A percentile compares a stretch with the other conserved stretches of the same genome.
These are phyloP conservation scores for Lodderomyces orthopsilosis DNA, from an alignment of 1,139 yeast genomes.

Conservation along the genomic window DNA sequence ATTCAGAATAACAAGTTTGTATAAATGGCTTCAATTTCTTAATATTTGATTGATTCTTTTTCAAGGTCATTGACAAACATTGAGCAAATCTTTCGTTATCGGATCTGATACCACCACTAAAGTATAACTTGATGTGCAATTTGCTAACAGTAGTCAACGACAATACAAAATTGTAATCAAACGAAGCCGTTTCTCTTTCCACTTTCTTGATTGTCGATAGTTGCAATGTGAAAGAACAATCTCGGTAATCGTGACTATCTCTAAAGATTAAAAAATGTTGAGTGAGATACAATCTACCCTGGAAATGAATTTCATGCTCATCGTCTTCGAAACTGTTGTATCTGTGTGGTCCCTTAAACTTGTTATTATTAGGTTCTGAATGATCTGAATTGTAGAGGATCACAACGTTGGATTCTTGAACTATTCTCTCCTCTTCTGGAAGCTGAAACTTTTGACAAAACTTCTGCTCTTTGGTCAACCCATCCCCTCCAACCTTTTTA, in stretches of 20 bases:
- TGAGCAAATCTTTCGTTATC: constrained; percentile 81
- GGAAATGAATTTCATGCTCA: constrained; percentile 22
- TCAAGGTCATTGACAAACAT: constrained; percentile 58
- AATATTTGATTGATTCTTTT: constrained; percentile 63
- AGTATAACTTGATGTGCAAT: constrained; percentile 60
- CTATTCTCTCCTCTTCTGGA: constrained; percentile 66
- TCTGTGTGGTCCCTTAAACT: neutral
- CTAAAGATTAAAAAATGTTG: constrained; percentile 73
- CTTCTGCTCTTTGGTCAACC: constrained; percentile 60
- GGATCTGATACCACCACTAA: constrained; percentile 80
- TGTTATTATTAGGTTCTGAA: neutral
- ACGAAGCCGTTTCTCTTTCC: constrained; percentile 46
- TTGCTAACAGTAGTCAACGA: constrained; percentile 70
- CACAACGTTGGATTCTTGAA: constrained; percentile 71
- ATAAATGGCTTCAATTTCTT: constrained; percentile 63
- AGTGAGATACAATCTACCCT: constrained; percentile 68
- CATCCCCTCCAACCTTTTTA: constrained; percentile 24
- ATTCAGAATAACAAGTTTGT: constrained; percentile 80
- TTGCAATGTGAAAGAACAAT: constrained; percentile 70
- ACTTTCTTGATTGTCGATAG: constrained; percentile 79
- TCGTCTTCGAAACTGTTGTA: neutral
- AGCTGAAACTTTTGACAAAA: constrained; percentile 65
- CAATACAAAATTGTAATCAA: constrained; percentile 51
- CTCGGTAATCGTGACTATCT: constrained; percentile 65
- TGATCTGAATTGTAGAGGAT: constrained; percentile 38